Conservation (phyloP, 768 basidiomycete genomes). For the Mycena indigotica region DNA sequence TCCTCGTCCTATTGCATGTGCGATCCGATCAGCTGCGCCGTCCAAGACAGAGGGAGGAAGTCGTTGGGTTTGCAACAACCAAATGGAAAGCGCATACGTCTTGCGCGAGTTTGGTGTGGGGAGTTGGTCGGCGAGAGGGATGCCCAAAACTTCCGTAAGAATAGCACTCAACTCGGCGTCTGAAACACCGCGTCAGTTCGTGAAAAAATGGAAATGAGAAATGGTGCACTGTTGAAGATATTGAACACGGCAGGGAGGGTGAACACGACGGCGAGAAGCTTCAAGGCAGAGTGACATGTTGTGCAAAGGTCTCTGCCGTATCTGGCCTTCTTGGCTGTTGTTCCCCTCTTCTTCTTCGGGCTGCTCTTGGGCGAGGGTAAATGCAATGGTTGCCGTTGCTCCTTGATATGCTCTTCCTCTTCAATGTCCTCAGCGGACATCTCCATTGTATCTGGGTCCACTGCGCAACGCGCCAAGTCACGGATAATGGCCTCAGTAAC, state of each 20-base stretch:
- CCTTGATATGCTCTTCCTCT: constrained; percentile 31
- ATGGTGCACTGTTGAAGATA: constrained; percentile 60
- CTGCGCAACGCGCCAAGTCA: constrained; percentile 66
- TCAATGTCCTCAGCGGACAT: constrained; percentile 23
- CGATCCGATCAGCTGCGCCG: constrained; percentile 67
- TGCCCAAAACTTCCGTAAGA: constrained; percentile 65
- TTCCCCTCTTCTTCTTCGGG: constrained; percentile 68
- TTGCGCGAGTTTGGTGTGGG: constrained; percentile 88
- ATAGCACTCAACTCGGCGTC: constrained; percentile 62
- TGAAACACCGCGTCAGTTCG: no score
- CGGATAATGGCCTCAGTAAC: constrained; percentile 65
- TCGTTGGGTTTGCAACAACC: constrained; percentile 71
- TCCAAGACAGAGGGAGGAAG: constrained; percentile 62
- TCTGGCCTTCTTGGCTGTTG: constrained; percentile 78
- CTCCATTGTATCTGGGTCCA: constrained; percentile 49
- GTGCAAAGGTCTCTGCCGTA: constrained; percentile 80
- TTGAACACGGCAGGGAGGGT: constrained; percentile 58
- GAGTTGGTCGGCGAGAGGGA: constrained; percentile 67
- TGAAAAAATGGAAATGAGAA: constrained; percentile 6
- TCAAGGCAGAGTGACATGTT: constrained; percentile 69
- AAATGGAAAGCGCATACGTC: constrained; percentile 77
- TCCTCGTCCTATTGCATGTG: constrained; percentile 71
- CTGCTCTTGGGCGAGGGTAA: constrained; percentile 74
- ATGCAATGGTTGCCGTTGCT: constrained; percentile 27
- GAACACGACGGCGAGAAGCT: constrained; percentile 62